A percentile compares a stretch with the other conserved stretches of the same genome.
phyloP scores from a whole-genome alignment of 2,329 filamentous ascomycete genomes.

The Trichoderma breve region DNA sequence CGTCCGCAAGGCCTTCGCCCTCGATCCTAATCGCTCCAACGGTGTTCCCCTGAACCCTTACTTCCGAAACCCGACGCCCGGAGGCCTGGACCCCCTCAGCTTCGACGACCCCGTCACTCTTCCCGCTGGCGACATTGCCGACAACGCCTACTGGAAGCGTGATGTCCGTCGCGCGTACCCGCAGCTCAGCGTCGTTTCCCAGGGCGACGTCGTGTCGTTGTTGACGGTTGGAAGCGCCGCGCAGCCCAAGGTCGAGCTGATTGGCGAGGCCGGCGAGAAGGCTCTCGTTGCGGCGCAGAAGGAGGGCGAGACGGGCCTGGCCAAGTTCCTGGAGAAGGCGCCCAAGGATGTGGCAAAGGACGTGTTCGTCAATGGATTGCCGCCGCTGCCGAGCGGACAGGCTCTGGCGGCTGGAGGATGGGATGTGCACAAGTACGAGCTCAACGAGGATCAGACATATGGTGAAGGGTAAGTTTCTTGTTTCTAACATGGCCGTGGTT shows the following conservation, averaged over 20 bases:
- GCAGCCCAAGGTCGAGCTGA: conserved; percentile 76
- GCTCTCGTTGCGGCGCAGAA: conserved; percentile 72
- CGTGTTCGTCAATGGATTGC: conserved; percentile 74
- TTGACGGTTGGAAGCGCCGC: conserved; percentile 80
- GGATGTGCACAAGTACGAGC: conserved; percentile 66
- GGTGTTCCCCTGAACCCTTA: conserved; percentile 91
- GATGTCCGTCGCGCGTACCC: conserved; percentile 83
- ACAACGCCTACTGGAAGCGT: conserved; percentile 73
- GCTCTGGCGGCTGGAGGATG: conserved; percentile 52
- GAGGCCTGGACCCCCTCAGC: conserved; percentile 40
- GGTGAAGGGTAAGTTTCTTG: conserved; percentile 57
- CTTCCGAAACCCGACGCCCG: conserved; percentile 75
- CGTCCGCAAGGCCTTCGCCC: conserved; percentile 72
- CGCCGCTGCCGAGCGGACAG: conserved; percentile 78
- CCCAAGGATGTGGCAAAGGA: conserved; percentile 58
- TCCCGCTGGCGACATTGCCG: conserved; percentile 46
- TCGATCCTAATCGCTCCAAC: conserved; percentile 86
- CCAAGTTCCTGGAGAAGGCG: conserved; percentile 64
- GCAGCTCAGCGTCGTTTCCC: conserved; percentile 72
- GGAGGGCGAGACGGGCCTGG: conserved; percentile 71
- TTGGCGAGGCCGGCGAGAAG: conserved; percentile 61
- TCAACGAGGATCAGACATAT: conserved; percentile 69
- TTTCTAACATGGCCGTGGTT: background rate
- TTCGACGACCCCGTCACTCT: conserved; percentile 56
- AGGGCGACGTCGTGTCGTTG: conserved; percentile 82